phyloP scores from a whole-genome alignment of 352 stramenopile species.

The Aphanomyces euteiches region DNA sequence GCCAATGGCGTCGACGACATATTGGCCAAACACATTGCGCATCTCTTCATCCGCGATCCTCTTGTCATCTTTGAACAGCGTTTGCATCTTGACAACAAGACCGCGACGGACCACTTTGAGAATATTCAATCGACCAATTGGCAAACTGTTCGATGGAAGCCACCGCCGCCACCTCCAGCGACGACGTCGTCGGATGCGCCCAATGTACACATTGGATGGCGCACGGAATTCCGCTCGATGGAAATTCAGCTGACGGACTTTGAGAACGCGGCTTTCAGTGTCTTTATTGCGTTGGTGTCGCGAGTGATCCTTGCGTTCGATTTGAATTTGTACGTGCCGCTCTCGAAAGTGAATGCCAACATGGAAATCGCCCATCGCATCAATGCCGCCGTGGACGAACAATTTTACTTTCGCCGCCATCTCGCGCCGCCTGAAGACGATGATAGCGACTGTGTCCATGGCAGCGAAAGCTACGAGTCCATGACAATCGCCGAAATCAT shows the following conservation, averaged over 20 bases:
- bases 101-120: constrained; percentile 96
- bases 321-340: constrained; percentile 98
- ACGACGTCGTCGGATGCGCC: neutral
- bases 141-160: constrained; percentile 99
- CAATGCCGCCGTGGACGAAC: constrained; percentile 92
- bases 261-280: constrained; percentile 99
- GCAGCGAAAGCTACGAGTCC: constrained; percentile 61
- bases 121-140: constrained; percentile 99
- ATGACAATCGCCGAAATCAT: constrained; percentile 98
- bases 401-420: constrained; percentile 98
- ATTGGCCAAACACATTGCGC: constrained; percentile 96
- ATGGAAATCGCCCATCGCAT: constrained; percentile 96
- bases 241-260: constrained; percentile 99
- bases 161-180: constrained; percentile 83
- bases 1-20: constrained; percentile 92
- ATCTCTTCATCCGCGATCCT: constrained; percentile 98
- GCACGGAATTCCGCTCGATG: constrained; percentile 96
- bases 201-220: constrained; percentile 68
- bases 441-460: constrained; percentile 37
- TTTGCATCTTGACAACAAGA: constrained; percentile 75
- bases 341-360: constrained; percentile 98
- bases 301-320: constrained; percentile 99
- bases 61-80: constrained; percentile 94
- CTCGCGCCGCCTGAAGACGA: constrained; percentile 82
- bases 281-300: constrained; percentile 97